phyloP scores from a whole-genome alignment of 225 moss, liverwort and hornwort genomes.

The Rhytidiadelphus loreus region DNA sequence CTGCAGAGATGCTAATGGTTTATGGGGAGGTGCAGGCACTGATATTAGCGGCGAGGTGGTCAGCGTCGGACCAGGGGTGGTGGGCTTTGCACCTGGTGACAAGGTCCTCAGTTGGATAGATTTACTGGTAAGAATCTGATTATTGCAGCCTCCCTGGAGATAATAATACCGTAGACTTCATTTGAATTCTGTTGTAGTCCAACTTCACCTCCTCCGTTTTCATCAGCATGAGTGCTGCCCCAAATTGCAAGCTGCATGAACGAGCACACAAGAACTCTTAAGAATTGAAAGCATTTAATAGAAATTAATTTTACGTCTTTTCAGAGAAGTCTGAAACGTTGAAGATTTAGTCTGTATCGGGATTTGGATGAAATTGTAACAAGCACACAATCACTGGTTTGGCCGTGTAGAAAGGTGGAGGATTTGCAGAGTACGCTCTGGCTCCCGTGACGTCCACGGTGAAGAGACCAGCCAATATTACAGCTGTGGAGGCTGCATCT shows the following conservation, averaged over 20 bases:
- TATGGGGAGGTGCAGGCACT: slow-evolving; percentile 26
- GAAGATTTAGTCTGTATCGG: background rate
- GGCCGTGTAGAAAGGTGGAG: slow-evolving; percentile 25
- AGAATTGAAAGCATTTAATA: background rate
- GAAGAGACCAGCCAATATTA: slow-evolving; percentile 36
- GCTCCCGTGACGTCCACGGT: slow-evolving; percentile 38
- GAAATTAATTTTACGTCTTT: background rate
- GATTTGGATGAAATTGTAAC: background rate
- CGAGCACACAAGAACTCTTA: background rate
- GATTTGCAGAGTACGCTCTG: slow-evolving; percentile 61
- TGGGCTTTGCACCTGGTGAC: slow-evolving; percentile 63
- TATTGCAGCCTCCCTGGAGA: background rate
- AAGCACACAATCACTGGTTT: background rate
- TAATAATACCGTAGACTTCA: background rate
- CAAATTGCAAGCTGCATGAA: background rate
- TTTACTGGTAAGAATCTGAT: slow-evolving; percentile 18
- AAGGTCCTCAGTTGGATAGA: slow-evolving; percentile 53
- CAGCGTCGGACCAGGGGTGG: slow-evolving; percentile 42
- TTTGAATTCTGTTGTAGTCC: background rate
- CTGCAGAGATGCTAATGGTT: background rate
- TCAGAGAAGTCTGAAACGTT: background rate
- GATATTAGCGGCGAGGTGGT: slow-evolving; percentile 80
- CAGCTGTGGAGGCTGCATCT: slow-evolving; percentile 53
- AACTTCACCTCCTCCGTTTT: background rate
- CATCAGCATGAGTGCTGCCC: background rate